Evolutionary conservation across 2,329 filamentous ascomycete species (phyloP), one percentile per base, ranked within the genome.

Genomic region (Cryphonectria naterciae): DNA sequence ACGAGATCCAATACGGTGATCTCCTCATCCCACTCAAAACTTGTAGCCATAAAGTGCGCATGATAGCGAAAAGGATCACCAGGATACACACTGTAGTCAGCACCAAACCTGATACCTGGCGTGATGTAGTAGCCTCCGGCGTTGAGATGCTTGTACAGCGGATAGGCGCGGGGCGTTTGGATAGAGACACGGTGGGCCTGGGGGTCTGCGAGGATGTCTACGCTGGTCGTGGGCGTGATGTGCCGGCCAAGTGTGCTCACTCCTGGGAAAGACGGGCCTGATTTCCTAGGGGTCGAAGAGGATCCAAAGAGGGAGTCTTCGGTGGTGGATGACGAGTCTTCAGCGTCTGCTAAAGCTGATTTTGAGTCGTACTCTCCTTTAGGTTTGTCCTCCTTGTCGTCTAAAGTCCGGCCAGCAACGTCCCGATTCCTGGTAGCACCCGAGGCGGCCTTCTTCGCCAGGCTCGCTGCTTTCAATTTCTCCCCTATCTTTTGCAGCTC

Each of bases 51-150:
- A 79, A 97, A 98, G 80, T 99, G 96, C 62, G 94, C 96, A 81
- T 99, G 96, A 79, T 97, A 99, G 15, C 96, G 91, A 67, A 99
- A 85, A 1, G 96, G 94, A 79, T 99, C 96, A 62, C 96, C 96
- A 0, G 96, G 96, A 77, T 99, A 99, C 6, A 97, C 93, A 75
- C 94, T 94, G 81, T 97, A 98, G 77, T 96, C 90, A 76, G 95
- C 97, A 37, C 96, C 96, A 77, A 99, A 99, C 37, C 96, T 93
- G 67, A 99, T 86, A 11, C 96, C 96, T 1, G 96, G 96, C 68
- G 94, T 95, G 77, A 96, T 90, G 82, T 92, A 98, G 82, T 95
- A 98, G 65, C 92, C 93, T 25, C 87, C 85, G 10, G 87, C 85
- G 77, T 98, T 93, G 37, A 99, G 84, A 78, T 96, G 91, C 49